Percentiles rank a stretch among this genome's conserved stretches.
phyloP scores from a whole-genome alignment of 2,329 filamentous ascomycete genomes.

The Microsporum audouinii region DNA sequence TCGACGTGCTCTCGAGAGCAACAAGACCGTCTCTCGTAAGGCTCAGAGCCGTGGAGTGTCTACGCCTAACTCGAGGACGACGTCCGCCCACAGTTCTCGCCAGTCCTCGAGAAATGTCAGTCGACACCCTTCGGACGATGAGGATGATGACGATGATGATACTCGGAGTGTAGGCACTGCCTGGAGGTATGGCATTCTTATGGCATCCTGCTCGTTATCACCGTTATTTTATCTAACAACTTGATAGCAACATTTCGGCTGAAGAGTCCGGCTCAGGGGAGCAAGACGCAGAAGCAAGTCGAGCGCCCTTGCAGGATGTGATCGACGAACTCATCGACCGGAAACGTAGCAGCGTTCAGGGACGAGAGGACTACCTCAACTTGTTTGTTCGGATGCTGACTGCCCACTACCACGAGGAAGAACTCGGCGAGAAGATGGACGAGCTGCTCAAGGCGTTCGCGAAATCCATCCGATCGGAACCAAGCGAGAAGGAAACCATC shows the following conservation, averaged over 20 bases:
- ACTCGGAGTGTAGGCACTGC: constrained; percentile 48
- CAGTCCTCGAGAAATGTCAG: constrained; percentile 44
- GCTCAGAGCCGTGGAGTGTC: constrained; percentile 37
- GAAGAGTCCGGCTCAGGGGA: constrained; percentile 31
- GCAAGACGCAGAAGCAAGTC: neutral
- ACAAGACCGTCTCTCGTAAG: constrained; percentile 54
- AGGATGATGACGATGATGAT: constrained; percentile 41
- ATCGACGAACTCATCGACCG: constrained; percentile 63
- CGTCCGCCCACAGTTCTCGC: constrained; percentile 42
- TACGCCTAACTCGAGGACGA: constrained; percentile 41
- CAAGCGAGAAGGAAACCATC: constrained; percentile 56
- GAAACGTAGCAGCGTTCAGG: constrained; percentile 64
- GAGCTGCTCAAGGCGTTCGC: constrained; percentile 57
- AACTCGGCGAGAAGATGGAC: constrained; percentile 47
- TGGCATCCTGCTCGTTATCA: neutral
- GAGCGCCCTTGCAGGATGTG: constrained; percentile 44
- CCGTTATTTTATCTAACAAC: neutral
- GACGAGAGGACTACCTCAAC: constrained; percentile 53
- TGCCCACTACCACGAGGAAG: constrained; percentile 53
- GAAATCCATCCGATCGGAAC: constrained; percentile 57
- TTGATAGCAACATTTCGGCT: constrained; percentile 50
- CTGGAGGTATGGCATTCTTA: constrained; percentile 31
- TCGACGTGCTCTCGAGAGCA: constrained; percentile 51
- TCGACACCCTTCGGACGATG: constrained; percentile 46
- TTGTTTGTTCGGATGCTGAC: constrained; percentile 56